A percentile compares a stretch with the other conserved stretches of the same genome.
These are phyloP conservation scores for Aphanomyces cochlioides DNA, from an alignment of 352 stramenopile genomes.

Conservation along the genomic window DNA sequence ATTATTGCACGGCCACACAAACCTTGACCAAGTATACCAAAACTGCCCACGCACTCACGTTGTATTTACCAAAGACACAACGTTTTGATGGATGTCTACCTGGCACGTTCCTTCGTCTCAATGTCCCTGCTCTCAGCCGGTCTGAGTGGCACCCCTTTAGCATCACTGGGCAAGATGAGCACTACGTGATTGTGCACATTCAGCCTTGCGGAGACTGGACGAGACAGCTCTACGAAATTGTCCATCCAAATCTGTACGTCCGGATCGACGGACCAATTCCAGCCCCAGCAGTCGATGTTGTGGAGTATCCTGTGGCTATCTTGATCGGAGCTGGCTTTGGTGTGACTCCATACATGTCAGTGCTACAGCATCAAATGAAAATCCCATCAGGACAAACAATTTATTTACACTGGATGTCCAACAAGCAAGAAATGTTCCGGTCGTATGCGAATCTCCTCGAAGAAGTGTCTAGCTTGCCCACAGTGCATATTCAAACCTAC, in stretches of 20 bases:
- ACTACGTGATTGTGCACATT: slow-evolving; percentile 45
- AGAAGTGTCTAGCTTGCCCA: slow-evolving; percentile 61
- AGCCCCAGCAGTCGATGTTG: slow-evolving; percentile 32
- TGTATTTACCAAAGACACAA: slow-evolving; percentile 38
- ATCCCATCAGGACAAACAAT: slow-evolving; percentile 60
- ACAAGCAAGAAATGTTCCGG: slow-evolving; percentile 69
- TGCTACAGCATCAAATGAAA: slow-evolving; percentile 39
- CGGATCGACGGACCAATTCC: slow-evolving; percentile 39
- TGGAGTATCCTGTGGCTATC: slow-evolving; percentile 34
- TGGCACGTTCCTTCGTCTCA: slow-evolving; percentile 54
- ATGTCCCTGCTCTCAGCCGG: slow-evolving; percentile 46
- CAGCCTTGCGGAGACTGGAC: slow-evolving; percentile 52
- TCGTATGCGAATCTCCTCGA: slow-evolving; percentile 83
- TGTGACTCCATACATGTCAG: slow-evolving; percentile 46
- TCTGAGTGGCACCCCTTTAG: slow-evolving; percentile 82
- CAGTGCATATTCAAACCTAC: slow-evolving; percentile 82
- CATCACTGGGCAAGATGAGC: slow-evolving; percentile 42
- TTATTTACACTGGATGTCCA: slow-evolving; percentile 83
- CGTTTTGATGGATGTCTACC: slow-evolving; percentile 36
- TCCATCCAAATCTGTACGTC: slow-evolving; percentile 30
- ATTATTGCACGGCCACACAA: not conserved
- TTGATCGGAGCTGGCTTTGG: slow-evolving; percentile 43
- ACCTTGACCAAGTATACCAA: not conserved
- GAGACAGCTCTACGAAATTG: not conserved
- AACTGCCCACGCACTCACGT: slow-evolving; percentile 29